Evolutionary conservation across 2,329 filamentous ascomycete species (phyloP).

Genomic region (Colletotrichum sp.): DNA sequence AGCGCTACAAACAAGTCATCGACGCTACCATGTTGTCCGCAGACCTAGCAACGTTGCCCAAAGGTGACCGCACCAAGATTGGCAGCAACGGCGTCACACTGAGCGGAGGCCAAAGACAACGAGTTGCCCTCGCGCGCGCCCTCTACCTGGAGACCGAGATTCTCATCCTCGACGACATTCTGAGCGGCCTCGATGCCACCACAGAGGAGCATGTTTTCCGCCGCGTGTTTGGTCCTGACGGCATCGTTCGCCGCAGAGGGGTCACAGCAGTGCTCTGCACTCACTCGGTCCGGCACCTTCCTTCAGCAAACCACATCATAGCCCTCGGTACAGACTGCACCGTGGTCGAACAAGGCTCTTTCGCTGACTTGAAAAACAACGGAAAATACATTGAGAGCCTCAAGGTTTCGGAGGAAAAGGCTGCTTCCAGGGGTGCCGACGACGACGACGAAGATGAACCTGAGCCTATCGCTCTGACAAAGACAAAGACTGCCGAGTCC

Average conservation of each 20-base stretch:
- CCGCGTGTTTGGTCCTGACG: constrained; percentile 31
- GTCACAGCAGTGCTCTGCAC: constrained; percentile 40
- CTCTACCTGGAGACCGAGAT: constrained; percentile 34
- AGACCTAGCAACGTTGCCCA: constrained; percentile 35
- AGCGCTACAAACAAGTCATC: constrained; percentile 38
- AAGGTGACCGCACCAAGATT: constrained; percentile 41
- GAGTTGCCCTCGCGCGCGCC: constrained; percentile 32
- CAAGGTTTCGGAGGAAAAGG: constrained; percentile 31
- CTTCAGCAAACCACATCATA: constrained; percentile 48
- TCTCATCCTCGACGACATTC: constrained; percentile 38
- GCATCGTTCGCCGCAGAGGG: constrained; percentile 27
- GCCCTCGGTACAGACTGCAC: constrained; percentile 42
- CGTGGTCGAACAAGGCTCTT: constrained; percentile 46
- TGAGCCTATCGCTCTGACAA: neutral
- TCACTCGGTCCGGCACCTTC: constrained; percentile 42
- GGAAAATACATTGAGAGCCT: constrained; percentile 44
- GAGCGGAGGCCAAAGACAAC: constrained; percentile 42
- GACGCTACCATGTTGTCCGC: constrained; percentile 34
- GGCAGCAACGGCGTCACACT: constrained; percentile 47
- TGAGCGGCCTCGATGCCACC: constrained; percentile 38
- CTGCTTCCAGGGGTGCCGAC: neutral
- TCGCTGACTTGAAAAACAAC: constrained; percentile 38
- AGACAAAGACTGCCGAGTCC: neutral
- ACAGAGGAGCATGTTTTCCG: constrained; percentile 37
- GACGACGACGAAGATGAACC: neutral